Base-by-base conservation (phyloP, 495 filamentous ascomycete species). In the Viridothelium virens region DNA sequence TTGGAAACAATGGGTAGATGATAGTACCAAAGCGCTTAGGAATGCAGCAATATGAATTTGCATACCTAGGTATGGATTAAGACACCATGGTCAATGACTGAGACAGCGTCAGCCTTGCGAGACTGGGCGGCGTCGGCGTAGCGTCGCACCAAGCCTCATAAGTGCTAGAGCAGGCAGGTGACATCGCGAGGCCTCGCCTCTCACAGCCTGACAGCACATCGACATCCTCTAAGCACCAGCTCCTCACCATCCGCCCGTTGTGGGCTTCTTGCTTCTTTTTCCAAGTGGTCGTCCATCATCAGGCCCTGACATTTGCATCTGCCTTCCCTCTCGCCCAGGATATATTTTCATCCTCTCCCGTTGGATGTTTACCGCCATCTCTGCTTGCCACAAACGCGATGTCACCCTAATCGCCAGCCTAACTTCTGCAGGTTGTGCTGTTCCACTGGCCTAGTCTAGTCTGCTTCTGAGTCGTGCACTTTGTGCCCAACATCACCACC, bases 121-220 rank as follows among this genome's bases (percentile, higher is more conserved):
- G 25, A 25, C 25, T 25, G 25, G 25, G 0, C 41, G 41, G 14
- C 14, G 41, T 7, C 14, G 41, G 41, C 7, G 14, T 14, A 14
- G 14, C 7, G 53, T 10, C 14, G 31, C 31, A 10, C 7, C 53
- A 34, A 34, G 53, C 53, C 53, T 36, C 53, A 59, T 59, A 0
- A 36, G 53, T 31, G 7, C 53, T 59, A 59, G 53, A 2, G 25
- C 31, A 14, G 53, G 25, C 53, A 59, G 53, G 53, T 59, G n/a
- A 59, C 25, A 59, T 59, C 25, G n/a, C 31, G 53, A 59, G 53
- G 18, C 53, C 53, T 59, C 53, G 18, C 53, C 53, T 59, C 53
- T 59, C 53, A 59, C 11, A 59, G 53, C 31, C 25, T 59, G 53
- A 59, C 53, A 59, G 53, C 53, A 59, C 53, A 59, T 59, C 53